Conservation (phyloP, 371 early-diverging fungal species). For the Actinomucor elegans region DNA sequence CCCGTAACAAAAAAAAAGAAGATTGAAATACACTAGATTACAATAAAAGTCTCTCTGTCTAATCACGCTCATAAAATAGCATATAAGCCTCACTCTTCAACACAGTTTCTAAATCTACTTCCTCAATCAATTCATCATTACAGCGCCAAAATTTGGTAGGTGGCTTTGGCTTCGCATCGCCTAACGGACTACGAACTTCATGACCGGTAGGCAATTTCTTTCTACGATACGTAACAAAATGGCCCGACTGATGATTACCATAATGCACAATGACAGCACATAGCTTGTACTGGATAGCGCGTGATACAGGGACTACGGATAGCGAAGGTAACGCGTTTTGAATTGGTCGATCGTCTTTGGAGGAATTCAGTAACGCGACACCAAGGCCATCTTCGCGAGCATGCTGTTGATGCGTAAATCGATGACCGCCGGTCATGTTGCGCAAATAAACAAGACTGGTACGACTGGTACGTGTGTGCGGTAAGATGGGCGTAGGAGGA, state of each 20-base stretch:
- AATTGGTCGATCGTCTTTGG: conserved; percentile 29
- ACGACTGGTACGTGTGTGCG: conserved; percentile 34
- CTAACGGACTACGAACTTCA: conserved; percentile 40
- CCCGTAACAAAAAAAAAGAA: no score
- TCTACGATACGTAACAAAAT: conserved; percentile 89
- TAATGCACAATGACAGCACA: conserved; percentile 88
- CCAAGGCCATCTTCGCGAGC: conserved; percentile 28
- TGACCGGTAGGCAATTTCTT: conserved; percentile 55
- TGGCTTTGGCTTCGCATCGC: conserved; percentile 37
- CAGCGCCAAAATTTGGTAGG: conserved; percentile 70
- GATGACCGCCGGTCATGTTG: conserved; percentile 48
- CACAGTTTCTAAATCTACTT: conserved; percentile 70
- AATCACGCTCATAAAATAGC: conserved; percentile 81
- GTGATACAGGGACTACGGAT: conserved; percentile 28
- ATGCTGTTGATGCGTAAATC: conserved; percentile 29
- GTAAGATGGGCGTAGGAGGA: conserved; percentile 23
- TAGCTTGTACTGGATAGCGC: conserved; percentile 64
- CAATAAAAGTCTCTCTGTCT: background rate
- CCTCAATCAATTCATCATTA: conserved; percentile 88
- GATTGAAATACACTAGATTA: no score
- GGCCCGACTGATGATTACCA: conserved; percentile 86
- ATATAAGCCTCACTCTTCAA: conserved; percentile 79
- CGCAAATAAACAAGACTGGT: conserved; percentile 48
- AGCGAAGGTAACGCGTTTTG: conserved; percentile 43
- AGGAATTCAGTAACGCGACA: conserved; percentile 26